Percentiles rank a stretch among this genome's conserved stretches.
Conservation (phyloP, 2,329 filamentous ascomycete species). For the Fusarium sp. region DNA sequence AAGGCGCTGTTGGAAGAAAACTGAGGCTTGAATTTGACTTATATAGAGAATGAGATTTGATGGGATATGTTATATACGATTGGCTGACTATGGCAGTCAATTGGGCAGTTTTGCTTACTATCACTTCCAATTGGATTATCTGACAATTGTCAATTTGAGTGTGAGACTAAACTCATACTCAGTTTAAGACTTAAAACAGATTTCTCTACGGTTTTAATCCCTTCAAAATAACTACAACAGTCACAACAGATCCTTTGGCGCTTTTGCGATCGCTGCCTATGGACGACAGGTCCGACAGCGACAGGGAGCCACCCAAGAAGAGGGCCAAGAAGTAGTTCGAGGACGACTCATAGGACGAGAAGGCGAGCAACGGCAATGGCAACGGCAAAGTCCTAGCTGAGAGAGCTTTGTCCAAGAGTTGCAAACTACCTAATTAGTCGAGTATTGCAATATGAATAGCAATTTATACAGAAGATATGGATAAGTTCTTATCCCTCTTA, state of each 20-base stretch:
- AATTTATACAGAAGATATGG: too few relatives aligned
- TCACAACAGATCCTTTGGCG: constrained; percentile 56
- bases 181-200: not conserved
- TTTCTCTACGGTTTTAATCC: too few relatives aligned
- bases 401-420: too few relatives aligned
- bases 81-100: not conserved
- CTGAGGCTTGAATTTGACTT: not conserved
- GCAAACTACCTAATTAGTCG: too few relatives aligned
- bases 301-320: constrained; percentile 60
- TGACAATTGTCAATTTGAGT: not conserved
- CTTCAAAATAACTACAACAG: too few relatives aligned
- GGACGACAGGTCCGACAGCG: constrained; percentile 50
- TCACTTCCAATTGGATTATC: not conserved
- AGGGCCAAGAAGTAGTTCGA: constrained; percentile 85
- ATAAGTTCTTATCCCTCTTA: too few relatives aligned
- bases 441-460: too few relatives aligned
- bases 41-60: too few relatives aligned
- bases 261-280: constrained; percentile 68
- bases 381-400: too few relatives aligned
- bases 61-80: not conserved
- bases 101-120: not conserved
- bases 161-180: not conserved
- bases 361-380: too few relatives aligned
- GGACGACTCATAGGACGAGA: constrained; percentile 69
- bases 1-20: not conserved